Evolutionary conservation across 2,329 filamentous ascomycete species (phyloP), one percentile per base, ranked within the genome.

Genomic region (Trichoderma aggressivum): DNA sequence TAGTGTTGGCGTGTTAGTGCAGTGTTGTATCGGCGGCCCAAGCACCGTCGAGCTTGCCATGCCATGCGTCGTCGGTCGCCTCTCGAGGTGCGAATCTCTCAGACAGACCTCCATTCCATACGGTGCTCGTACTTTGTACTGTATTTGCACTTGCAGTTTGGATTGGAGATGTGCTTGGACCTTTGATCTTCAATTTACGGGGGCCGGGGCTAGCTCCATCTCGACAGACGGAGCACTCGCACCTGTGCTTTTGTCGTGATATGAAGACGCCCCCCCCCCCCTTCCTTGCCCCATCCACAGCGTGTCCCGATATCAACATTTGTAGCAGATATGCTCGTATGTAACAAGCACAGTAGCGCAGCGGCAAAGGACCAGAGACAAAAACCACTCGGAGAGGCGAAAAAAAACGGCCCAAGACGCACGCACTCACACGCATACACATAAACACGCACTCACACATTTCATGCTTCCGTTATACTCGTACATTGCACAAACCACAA

Each of bases 161-260:
- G 26, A 11, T 58, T 43, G 62, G 32, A 58, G 63, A 56, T 56
- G 63, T 56, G 63, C 32, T 66, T 58, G 32, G 39, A 50, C 34
- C 28, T 67, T 59, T 58, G 53, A 67, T 67, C 64, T 67, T 58
- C 64, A 59, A 47, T 32, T 26, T 58, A 32, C 36, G 53, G 64
- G 64, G 55, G 34, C 16, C 64, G 18, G 34, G 34, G 12, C 32
- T 67, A 59, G 64, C 64, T 67, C 64, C 64, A 67, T 58, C 50
- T 67, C 53, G 18, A 39, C 34, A 24, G 59, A 47, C 34, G 36
- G 60, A 47, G 60, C 34, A 39, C 64, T 43, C 34, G 64, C 55
- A 67, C 64, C 28, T 36, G 63, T 66, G 32, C 39, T 59, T 18
- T 8, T 7, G 18, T 34, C 14, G 28, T 67, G 53, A 53, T 62